A percentile compares a stretch with the other conserved stretches of the same genome.
These are phyloP conservation scores for Whalleya microplaca DNA, from an alignment of 2,329 filamentous ascomycete genomes.

Conservation along the genomic window DNA sequence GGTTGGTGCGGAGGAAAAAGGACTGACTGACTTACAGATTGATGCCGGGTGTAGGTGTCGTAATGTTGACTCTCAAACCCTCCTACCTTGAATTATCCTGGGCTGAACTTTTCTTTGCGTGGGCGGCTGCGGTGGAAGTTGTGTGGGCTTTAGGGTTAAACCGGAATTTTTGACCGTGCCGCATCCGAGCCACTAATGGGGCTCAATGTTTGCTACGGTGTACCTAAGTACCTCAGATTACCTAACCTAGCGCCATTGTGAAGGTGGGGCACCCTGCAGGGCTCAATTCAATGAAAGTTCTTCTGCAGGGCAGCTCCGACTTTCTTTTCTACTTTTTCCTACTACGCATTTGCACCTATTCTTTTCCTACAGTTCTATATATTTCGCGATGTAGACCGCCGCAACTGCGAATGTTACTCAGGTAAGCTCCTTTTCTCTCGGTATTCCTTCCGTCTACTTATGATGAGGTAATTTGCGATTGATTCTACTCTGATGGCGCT, in stretches of 20 bases:
- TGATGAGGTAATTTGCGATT: constrained; percentile 99
- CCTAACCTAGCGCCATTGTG: neutral
- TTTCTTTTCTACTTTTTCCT: constrained; percentile 11
- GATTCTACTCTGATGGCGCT: constrained; percentile 81
- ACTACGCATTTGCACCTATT: too few relatives aligned
- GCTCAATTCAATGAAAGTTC: too few relatives aligned
- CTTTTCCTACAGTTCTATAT: constrained; percentile 5
- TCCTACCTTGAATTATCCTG: constrained; percentile 34
- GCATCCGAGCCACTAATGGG: constrained; percentile 16
- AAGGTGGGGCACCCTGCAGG: constrained; percentile 1
- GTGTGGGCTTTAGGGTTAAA: constrained; percentile 32
- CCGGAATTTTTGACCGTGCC: constrained; percentile 24
- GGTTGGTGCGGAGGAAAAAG: constrained; percentile 17
- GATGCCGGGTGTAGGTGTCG: constrained; percentile 29
- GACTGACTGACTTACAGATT: constrained; percentile 34
- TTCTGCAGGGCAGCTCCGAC: neutral
- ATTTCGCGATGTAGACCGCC: neutral
- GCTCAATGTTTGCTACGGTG: too few relatives aligned
- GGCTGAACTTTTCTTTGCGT: constrained; percentile 24
- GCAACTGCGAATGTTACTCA: constrained; percentile 29
- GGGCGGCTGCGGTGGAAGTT: constrained; percentile 22
- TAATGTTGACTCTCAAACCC: constrained; percentile 30
- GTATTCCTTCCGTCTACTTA: constrained; percentile 36
- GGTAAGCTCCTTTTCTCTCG: constrained; percentile 16
- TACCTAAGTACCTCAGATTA: too few relatives aligned